A percentile compares a stretch with the other conserved stretches of the same genome.
These are phyloP conservation scores for Musa troglodytarum DNA, from an alignment of 176 grass and related monocot genomes.

Conservation along the genomic window DNA sequence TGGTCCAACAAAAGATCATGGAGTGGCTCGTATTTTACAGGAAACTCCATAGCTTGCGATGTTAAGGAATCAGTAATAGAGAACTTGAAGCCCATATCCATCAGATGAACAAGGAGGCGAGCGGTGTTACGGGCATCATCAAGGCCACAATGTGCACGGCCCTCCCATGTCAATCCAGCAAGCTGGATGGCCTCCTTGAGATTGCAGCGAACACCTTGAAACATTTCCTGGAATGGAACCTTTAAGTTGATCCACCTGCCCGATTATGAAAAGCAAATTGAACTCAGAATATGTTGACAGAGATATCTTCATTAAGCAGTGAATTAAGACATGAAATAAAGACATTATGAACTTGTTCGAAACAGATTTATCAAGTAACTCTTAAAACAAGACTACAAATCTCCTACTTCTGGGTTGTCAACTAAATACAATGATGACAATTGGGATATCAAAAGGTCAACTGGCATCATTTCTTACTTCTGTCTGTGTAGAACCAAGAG, in stretches of 20 bases:
- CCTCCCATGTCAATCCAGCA: conserved; percentile 89
- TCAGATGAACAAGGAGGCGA: conserved; percentile 61
- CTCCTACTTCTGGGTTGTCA: too few species aligned
- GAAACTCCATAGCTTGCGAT: conserved; percentile 25
- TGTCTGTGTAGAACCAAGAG: too few species aligned
- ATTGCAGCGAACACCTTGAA: conserved; percentile 61
- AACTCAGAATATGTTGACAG: background rate
- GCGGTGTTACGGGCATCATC: conserved; percentile 94
- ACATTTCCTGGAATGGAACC: conserved; percentile 80
- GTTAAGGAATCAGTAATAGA: conserved; percentile 73
- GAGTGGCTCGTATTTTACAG: conserved; percentile 26
- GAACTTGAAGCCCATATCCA: conserved; percentile 84
- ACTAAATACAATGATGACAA: too few species aligned
- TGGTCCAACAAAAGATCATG: conserved; percentile 20
- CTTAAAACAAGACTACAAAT: too few species aligned
- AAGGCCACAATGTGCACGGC: conserved; percentile 81
- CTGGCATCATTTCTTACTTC: too few species aligned
- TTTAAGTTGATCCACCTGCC: conserved; percentile 96
- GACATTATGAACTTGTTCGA: too few species aligned
- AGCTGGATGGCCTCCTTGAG: conserved; percentile 83
- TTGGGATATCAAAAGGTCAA: too few species aligned
- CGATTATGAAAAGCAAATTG: background rate
- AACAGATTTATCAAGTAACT: too few species aligned
- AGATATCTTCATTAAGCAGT: too few species aligned
- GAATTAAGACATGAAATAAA: too few species aligned